Conservation (phyloP, 2,329 filamentous ascomycete species). For the Exserohilum turcica region DNA sequence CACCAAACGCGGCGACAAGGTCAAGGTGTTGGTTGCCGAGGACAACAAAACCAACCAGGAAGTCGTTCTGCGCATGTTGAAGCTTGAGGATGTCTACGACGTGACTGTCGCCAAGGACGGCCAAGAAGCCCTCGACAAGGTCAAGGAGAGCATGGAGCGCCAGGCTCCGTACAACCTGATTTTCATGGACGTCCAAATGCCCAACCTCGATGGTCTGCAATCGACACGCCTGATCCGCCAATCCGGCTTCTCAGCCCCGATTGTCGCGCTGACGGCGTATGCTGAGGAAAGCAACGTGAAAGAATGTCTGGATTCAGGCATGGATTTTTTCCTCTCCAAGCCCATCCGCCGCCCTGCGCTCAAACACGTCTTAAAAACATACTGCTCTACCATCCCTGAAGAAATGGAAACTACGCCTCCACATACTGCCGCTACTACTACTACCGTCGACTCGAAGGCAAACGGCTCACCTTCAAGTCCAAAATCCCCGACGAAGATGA, state of each 20-base stretch:
- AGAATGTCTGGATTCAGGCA: slow-evolving; percentile 77
- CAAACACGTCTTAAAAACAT: slow-evolving; percentile 80
- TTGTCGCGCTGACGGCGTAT: slow-evolving; percentile 89
- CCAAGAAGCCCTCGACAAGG: slow-evolving; percentile 84
- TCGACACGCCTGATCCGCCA: slow-evolving; percentile 83
- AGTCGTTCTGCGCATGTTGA: slow-evolving; percentile 66
- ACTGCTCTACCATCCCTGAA: slow-evolving; percentile 80
- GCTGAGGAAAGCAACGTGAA: slow-evolving; percentile 87
- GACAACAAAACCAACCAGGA: slow-evolving; percentile 63
- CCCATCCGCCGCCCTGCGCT: slow-evolving; percentile 81
- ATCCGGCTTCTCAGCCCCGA: slow-evolving; percentile 85
- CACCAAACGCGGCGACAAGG: slow-evolving; percentile 61
- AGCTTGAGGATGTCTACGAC: slow-evolving; percentile 80
- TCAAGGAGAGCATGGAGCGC: slow-evolving; percentile 79
- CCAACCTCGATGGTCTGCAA: slow-evolving; percentile 86
- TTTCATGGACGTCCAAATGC: slow-evolving; percentile 97
- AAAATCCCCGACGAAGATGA: neutral
- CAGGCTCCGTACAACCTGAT: slow-evolving; percentile 80
- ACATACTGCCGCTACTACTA: neutral
- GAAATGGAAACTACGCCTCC: slow-evolving; percentile 38
- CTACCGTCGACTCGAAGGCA: neutral
- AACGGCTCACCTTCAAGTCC: slow-evolving; percentile 23
- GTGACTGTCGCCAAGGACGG: slow-evolving; percentile 78
- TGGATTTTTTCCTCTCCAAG: slow-evolving; percentile 84
- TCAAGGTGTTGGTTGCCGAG: slow-evolving; percentile 86